These are phyloP conservation scores for Zygnema cylindricum DNA, from an alignment of 139 green algal genomes.

Conservation along the genomic window DNA sequence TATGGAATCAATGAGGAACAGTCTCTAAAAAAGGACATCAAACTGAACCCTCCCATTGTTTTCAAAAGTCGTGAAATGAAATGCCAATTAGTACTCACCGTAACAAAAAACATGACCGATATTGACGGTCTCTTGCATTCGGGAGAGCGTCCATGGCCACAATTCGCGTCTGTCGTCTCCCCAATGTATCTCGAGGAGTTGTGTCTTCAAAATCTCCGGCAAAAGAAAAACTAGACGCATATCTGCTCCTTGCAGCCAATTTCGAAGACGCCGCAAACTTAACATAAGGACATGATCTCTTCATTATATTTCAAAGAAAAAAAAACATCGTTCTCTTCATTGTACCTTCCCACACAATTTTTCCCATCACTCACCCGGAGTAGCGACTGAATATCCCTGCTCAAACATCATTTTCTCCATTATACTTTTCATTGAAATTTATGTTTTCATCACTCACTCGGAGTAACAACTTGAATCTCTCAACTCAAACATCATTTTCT, in stretches of 20 bases:
- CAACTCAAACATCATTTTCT: too few relatives aligned
- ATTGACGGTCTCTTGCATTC: constrained; percentile 17
- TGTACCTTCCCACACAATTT: too few relatives aligned
- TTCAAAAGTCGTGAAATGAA: too few relatives aligned
- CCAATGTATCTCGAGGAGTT: constrained; percentile 37
- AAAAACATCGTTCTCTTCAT: too few relatives aligned
- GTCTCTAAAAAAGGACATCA: too few relatives aligned
- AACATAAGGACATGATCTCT: background rate
- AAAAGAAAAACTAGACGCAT: constrained; percentile 43
- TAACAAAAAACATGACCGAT: background rate
- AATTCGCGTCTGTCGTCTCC: constrained; percentile 29
- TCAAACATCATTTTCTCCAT: too few relatives aligned
- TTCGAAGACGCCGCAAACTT: background rate
- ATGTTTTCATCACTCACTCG: too few relatives aligned
- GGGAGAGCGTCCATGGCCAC: constrained; percentile 52
- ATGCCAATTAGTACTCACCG: too few relatives aligned
- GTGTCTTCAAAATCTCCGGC: constrained; percentile 43
- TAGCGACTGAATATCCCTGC: constrained; percentile 51
- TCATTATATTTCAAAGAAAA: too few relatives aligned
- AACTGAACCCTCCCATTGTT: too few relatives aligned
- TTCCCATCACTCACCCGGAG: constrained; percentile 53
- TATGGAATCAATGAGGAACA: too few relatives aligned
- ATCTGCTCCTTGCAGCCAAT: constrained; percentile 16
- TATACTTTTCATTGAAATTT: too few relatives aligned
- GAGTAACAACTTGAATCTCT: constrained; percentile 54